Conservation (phyloP, 352 stramenopile species). For the Phytophthora quininea region DNA sequence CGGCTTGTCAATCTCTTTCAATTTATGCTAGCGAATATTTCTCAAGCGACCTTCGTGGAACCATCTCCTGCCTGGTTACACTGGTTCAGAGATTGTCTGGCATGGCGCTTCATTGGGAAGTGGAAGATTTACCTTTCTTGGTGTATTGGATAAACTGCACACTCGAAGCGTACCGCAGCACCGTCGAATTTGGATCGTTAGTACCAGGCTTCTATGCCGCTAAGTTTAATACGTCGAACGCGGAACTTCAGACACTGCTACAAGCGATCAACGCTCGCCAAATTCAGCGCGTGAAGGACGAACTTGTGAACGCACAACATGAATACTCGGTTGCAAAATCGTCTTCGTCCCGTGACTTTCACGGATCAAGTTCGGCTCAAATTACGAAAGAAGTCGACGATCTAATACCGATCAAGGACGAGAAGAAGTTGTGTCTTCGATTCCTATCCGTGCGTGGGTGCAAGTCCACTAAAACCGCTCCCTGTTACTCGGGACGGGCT, state of each 20-base stretch:
- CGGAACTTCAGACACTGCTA: neutral
- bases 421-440: slow-evolving; percentile 1
- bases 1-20: too few species aligned
- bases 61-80: too few species aligned
- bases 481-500: slow-evolving; percentile 1
- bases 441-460: neutral
- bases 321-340: too few species aligned
- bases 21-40: too few species aligned
- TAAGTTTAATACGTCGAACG: neutral
- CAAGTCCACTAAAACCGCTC: neutral
- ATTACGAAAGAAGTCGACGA: neutral
- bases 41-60: too few species aligned
- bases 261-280: neutral
- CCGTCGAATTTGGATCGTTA: neutral
- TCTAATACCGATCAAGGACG: neutral
- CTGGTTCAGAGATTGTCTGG: neutral
- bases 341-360: neutral
- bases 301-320: neutral
- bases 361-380: neutral
- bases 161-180: neutral
- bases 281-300: neutral
- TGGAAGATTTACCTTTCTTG: neutral
- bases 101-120: neutral
- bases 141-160: neutral
- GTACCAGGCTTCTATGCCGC: neutral